phyloP scores from a whole-genome alignment of 805 yeast species.

The Kodamaea kakaduensis region DNA sequence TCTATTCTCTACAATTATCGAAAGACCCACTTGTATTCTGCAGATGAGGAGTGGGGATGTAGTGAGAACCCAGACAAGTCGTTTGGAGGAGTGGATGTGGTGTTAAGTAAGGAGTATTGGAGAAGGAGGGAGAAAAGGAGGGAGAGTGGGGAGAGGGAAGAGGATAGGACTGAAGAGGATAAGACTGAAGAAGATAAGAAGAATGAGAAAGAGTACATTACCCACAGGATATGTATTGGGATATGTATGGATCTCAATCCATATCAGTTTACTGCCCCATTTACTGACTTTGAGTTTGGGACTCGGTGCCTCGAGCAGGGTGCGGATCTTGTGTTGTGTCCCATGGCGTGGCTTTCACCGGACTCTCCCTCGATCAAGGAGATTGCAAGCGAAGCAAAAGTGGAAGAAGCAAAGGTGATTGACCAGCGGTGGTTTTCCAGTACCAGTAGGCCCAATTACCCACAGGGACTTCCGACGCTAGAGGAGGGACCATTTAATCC shows the following conservation, averaged over 20 bases:
- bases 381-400: not conserved
- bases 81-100: slow-evolving; percentile 49
- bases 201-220: slow-evolving; percentile 4
- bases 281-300: slow-evolving; percentile 69
- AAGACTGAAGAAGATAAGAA: not conserved
- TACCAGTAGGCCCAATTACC: slow-evolving; percentile 5
- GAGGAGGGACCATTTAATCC: slow-evolving; percentile 16
- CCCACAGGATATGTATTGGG: slow-evolving; percentile 54
- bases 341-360: slow-evolving; percentile 81
- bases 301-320: slow-evolving; percentile 43
- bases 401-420: not conserved
- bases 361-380: slow-evolving; percentile 40
- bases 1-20: slow-evolving; percentile 60
- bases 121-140: slow-evolving; percentile 12
- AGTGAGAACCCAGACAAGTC: slow-evolving; percentile 55
- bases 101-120: slow-evolving; percentile 21
- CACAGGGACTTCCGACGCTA: slow-evolving; percentile 1
- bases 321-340: slow-evolving; percentile 60
- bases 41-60: slow-evolving; percentile 82
- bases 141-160: slow-evolving; percentile 7
- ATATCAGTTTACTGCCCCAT: slow-evolving; percentile 77
- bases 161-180: slow-evolving; percentile 16
- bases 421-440: not conserved
- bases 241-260: slow-evolving; percentile 96
- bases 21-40: slow-evolving; percentile 70